Percentiles rank a stretch among this genome's conserved stretches.
These are phyloP conservation scores for Paracoccidioides lutzii DNA, from an alignment of 2,329 filamentous ascomycete species.

Conservation along the genomic window DNA sequence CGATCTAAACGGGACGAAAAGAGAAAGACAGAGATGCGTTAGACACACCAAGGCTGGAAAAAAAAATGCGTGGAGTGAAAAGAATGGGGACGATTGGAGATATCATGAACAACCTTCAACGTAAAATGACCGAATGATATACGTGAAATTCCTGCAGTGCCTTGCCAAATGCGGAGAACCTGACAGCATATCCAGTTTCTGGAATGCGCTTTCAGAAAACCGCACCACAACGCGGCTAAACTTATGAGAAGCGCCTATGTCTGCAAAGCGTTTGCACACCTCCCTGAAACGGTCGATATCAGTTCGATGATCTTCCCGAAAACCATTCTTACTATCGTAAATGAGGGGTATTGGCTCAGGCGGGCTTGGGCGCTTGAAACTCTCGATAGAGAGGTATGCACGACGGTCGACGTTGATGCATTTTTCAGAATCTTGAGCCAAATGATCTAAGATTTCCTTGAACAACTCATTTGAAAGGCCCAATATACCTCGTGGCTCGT, in stretches of 20 bases:
- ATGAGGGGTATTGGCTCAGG: constrained; percentile 13
- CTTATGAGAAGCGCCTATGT: constrained; percentile 37
- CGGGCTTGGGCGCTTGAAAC: constrained; percentile 35
- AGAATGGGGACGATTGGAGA: constrained; percentile 2
- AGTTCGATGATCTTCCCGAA: constrained; percentile 10
- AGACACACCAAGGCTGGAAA: background rate
- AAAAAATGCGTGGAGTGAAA: background rate
- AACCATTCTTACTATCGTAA: constrained; percentile 7
- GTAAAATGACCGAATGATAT: constrained; percentile 44
- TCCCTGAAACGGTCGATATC: constrained; percentile 27
- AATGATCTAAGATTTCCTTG: constrained; percentile 38
- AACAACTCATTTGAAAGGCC: constrained; percentile 37
- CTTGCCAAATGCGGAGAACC: constrained; percentile 34
- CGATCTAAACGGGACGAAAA: constrained; percentile 6
- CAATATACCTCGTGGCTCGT: constrained; percentile 12
- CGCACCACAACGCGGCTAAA: constrained; percentile 40
- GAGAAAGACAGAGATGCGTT: constrained; percentile 3
- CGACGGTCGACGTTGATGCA: constrained; percentile 39
- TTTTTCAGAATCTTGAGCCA: constrained; percentile 41
- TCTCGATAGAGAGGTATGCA: constrained; percentile 43
- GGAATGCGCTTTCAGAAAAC: constrained; percentile 36
- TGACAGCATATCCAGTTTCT: constrained; percentile 37
- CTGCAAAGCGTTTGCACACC: constrained; percentile 36
- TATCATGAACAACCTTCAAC: constrained; percentile 29
- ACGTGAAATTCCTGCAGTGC: constrained; percentile 42